Percentiles rank a stretch among this genome's conserved stretches.
phyloP scores from a whole-genome alignment of 192 early-diverging fungal genomes.

The Gryganskiella cystojenkinii region DNA sequence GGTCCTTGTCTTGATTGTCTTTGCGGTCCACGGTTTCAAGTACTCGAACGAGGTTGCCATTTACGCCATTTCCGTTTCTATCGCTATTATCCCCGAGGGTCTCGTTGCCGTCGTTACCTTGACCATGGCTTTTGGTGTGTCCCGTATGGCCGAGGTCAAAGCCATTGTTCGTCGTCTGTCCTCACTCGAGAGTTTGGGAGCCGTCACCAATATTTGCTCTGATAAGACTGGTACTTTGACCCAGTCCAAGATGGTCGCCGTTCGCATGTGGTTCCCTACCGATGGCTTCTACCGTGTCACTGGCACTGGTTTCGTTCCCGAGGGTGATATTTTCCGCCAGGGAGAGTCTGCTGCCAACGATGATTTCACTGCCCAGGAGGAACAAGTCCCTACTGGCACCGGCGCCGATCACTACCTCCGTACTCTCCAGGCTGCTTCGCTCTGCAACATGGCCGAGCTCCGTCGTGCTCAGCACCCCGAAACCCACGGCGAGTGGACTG shows the following conservation, averaged over 20 bases:
- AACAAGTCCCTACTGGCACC: constrained; percentile 33
- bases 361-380: constrained; percentile 24
- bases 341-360: constrained; percentile 27
- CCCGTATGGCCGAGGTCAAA: constrained; percentile 82
- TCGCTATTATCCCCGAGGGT: constrained; percentile 94
- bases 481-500: constrained; percentile 72
- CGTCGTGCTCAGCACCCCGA: constrained; percentile 67
- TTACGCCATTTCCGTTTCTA: constrained; percentile 86
- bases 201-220: constrained; percentile 94
- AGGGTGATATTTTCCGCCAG: constrained; percentile 55
- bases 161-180: constrained; percentile 91
- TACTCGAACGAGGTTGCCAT: constrained; percentile 69
- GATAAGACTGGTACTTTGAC: constrained; percentile 96
- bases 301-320: constrained; percentile 69
- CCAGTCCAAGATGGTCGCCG: constrained; percentile 95
- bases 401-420: constrained; percentile 54
- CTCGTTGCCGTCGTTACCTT: constrained; percentile 91
- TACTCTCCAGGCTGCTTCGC: constrained; percentile 69
- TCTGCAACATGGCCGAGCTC: constrained; percentile 89
- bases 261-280: constrained; percentile 82
- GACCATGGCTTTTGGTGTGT: constrained; percentile 92
- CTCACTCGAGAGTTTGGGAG: constrained; percentile 89
- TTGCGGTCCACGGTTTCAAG: constrained; percentile 74
- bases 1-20: constrained; percentile 81
- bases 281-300: constrained; percentile 76